Conservation (phyloP, 495 filamentous ascomycete species). For the Aspergillus carlsbadensis region DNA sequence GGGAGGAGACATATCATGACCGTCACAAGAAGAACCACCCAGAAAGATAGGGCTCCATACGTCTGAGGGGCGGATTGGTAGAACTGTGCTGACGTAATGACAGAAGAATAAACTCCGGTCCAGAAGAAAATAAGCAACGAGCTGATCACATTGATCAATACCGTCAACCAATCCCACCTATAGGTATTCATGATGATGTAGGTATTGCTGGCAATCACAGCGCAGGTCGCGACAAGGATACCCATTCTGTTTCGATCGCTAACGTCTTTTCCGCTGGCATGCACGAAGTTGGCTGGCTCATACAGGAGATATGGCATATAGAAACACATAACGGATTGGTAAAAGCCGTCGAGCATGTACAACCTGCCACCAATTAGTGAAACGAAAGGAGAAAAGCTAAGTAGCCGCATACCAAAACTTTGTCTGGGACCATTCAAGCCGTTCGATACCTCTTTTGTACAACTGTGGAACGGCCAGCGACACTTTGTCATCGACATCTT, state of each 20-base stretch:
- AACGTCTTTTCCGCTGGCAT: conserved; percentile 66
- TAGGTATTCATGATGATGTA: conserved; percentile 97
- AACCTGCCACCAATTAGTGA: conserved; percentile 55
- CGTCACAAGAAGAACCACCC: conserved; percentile 75
- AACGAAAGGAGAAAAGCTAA: background rate
- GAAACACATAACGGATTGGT: conserved; percentile 90
- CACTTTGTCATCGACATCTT: conserved; percentile 93
- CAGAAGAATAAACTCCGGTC: conserved; percentile 87
- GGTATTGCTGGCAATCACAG: conserved; percentile 79
- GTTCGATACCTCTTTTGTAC: conserved; percentile 93
- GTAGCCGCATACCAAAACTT: conserved; percentile 83
- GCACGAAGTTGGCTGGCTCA: conserved; percentile 61
- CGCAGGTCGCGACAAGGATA: conserved; percentile 72
- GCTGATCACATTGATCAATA: conserved; percentile 77
- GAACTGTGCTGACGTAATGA: conserved; percentile 64
- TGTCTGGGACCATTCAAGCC: conserved; percentile 91
- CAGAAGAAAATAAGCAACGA: conserved; percentile 90
- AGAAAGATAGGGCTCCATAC: conserved; percentile 80
- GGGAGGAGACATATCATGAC: conserved; percentile 79
- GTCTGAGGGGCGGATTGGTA: conserved; percentile 77
- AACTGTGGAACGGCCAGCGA: conserved; percentile 93
- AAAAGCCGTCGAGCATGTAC: conserved; percentile 94
- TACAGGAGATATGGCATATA: conserved; percentile 89
- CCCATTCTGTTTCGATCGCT: conserved; percentile 80
- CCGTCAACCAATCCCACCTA: conserved; percentile 94